These are phyloP conservation scores for Rhodotorula sp. DNA, from an alignment of 1,284 basidiomycete genomes.

Conservation along the genomic window DNA sequence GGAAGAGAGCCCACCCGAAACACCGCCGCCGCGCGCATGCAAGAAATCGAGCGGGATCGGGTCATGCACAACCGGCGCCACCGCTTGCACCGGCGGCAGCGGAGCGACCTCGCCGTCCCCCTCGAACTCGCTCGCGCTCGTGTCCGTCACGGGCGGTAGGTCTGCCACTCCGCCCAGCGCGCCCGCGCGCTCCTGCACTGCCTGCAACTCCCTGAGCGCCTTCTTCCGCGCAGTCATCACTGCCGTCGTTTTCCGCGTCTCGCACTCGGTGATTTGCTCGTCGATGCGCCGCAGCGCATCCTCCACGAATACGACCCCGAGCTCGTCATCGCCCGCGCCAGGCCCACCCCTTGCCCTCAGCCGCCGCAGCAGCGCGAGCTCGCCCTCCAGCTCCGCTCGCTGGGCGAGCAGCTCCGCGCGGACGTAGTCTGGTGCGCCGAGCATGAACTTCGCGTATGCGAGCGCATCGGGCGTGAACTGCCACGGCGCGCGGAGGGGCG, in stretches of 20 bases:
- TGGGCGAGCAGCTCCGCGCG: slow-evolving; percentile 68
- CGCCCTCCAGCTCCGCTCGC: slow-evolving; percentile 59
- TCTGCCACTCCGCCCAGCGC: neutral
- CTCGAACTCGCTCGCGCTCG: slow-evolving; percentile 44
- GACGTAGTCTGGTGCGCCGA: slow-evolving; percentile 85
- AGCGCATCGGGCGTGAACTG: slow-evolving; percentile 93
- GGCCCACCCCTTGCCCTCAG: slow-evolving; percentile 52
- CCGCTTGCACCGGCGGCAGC: neutral
- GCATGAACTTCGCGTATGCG: slow-evolving; percentile 89
- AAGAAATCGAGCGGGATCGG: slow-evolving; percentile 24
- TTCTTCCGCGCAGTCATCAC: slow-evolving; percentile 56
- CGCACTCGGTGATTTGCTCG: slow-evolving; percentile 74
- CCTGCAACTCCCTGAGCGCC: slow-evolving; percentile 63
- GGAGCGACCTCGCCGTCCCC: slow-evolving; percentile 30
- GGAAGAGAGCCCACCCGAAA: slow-evolving; percentile 5
- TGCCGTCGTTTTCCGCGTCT: slow-evolving; percentile 65
- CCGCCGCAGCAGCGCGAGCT: slow-evolving; percentile 39
- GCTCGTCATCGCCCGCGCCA: slow-evolving; percentile 61
- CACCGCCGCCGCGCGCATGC: slow-evolving; percentile 33
- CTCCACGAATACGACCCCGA: slow-evolving; percentile 77
- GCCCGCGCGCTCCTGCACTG: slow-evolving; percentile 48
- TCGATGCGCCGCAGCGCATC: slow-evolving; percentile 73
- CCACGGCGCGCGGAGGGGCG: slow-evolving; percentile 88
- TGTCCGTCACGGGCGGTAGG: slow-evolving; percentile 28
- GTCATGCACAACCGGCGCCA: neutral